Evolutionary conservation across 2,329 filamentous ascomycete species (phyloP).

Genomic region (Annulohypoxylon truncatum): DNA sequence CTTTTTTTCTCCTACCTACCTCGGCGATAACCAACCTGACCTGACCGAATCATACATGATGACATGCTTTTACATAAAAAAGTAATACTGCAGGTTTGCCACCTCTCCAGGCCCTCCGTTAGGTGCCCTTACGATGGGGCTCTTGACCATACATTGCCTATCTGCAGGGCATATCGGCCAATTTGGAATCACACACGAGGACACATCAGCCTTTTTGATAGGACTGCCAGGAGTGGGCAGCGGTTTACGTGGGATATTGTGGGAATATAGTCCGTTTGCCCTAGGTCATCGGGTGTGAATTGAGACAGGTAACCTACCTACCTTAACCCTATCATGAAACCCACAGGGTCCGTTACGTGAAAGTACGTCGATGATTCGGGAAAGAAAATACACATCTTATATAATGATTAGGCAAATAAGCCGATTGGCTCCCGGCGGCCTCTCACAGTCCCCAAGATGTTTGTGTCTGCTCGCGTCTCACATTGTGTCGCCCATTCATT

Average conservation of each 20-base stretch:
- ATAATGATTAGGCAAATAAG: slow-evolving; percentile 8
- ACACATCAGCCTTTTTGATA: background rate
- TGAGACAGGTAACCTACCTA: slow-evolving; percentile 21
- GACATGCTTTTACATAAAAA: slow-evolving; percentile 2
- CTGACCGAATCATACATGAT: background rate
- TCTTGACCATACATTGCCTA: background rate
- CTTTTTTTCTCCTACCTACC: background rate
- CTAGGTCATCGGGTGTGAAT: slow-evolving; percentile 6
- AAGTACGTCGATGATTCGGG: slow-evolving; percentile 21
- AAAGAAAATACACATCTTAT: slow-evolving; percentile 1
- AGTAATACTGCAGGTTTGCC: background rate
- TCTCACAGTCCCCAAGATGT: slow-evolving; percentile 3
- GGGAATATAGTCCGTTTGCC: slow-evolving; percentile 4
- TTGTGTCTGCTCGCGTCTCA: slow-evolving; percentile 6
- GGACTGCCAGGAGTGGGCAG: background rate
- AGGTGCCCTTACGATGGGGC: background rate
- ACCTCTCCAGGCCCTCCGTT: background rate
- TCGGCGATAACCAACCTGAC: background rate
- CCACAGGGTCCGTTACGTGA: slow-evolving; percentile 17
- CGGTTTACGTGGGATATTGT: slow-evolving; percentile 5
- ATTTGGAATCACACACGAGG: background rate
- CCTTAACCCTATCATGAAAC: slow-evolving; percentile 25
- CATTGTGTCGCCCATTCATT: slow-evolving; percentile 25
- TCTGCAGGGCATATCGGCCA: background rate
- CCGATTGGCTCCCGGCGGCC: slow-evolving; percentile 17